Evolutionary conservation across 1,139 yeast species (phyloP).

Genomic region (Lodderomyces parapsilosis): DNA sequence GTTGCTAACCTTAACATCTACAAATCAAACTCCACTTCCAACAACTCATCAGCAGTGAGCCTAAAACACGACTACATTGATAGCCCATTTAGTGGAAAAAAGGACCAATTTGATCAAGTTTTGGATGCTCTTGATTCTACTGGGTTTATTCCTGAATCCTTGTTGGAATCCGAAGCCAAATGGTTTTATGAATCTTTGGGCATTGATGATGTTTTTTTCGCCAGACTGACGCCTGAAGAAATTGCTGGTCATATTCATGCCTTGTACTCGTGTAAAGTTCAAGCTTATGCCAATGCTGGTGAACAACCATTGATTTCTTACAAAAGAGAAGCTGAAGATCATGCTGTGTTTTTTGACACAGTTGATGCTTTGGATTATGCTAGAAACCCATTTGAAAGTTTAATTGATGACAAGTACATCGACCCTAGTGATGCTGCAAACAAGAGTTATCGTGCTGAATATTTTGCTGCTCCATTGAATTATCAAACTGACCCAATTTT

Average conservation of each 20-base stretch:
- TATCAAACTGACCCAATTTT: slow-evolving; percentile 47
- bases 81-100: slow-evolving; percentile 76
- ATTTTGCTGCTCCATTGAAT: slow-evolving; percentile 69
- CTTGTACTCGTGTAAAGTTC: slow-evolving; percentile 87
- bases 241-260: slow-evolving; percentile 85
- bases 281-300: slow-evolving; percentile 58
- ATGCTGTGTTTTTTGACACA: slow-evolving; percentile 90
- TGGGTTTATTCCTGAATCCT: slow-evolving; percentile 85
- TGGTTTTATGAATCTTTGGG: slow-evolving; percentile 92
- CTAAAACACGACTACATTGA: slow-evolving; percentile 65
- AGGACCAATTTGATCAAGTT: slow-evolving; percentile 76
- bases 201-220: slow-evolving; percentile 89
- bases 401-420: slow-evolving; percentile 80
- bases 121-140: slow-evolving; percentile 77
- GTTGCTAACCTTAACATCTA: slow-evolving; percentile 13
- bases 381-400: slow-evolving; percentile 52
- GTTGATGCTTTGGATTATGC: slow-evolving; percentile 36
- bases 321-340: slow-evolving; percentile 75
- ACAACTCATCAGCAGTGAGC: slow-evolving; percentile 31
- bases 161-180: slow-evolving; percentile 81
- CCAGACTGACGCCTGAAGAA: slow-evolving; percentile 76
- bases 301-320: slow-evolving; percentile 63
- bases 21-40: slow-evolving; percentile 21
- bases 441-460: slow-evolving; percentile 70
- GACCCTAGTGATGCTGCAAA: slow-evolving; percentile 49